Base-by-base conservation (phyloP, 768 basidiomycete genomes). In the Clavulina sp. region DNA sequence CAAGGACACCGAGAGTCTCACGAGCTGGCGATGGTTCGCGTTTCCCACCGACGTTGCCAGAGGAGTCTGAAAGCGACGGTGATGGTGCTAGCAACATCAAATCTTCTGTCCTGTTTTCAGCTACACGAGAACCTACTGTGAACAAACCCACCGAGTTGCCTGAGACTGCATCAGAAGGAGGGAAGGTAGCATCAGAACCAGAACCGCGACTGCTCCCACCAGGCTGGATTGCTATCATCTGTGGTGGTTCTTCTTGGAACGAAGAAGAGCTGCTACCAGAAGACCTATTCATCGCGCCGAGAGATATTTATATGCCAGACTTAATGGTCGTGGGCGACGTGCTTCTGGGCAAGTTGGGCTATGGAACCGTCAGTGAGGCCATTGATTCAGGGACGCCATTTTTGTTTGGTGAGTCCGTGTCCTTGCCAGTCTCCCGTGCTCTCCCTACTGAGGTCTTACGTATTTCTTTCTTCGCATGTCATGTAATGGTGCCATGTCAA, bases 221-320 rank as follows among this genome's bases (percentile, higher is more conserved):
- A 49, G 66, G 66, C 4, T 86, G 84, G 84, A 82, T 86, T 52
- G 82, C 83, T 3, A 69, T 85, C 48, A 78, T 87, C 4, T 86
- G 84, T 58, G 83, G 84, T 3, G 71, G 79, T 21, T 77, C 77
- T 54, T 73, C 71, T 52, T 71, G 57, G 29, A 63, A 62, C 21
- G 65, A 65, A 48, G 60, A 59, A 16, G 67, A 65, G 38, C 59
- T 61, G 52, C 61, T 85, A 13, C 84, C 84, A 0, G 74, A 78
- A 7, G 70, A 72, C 18, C 84, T 87, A 64, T 87, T 73, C 57
- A 75, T 84, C 36, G 83, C 82, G 2, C 83, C 82, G 31, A 71
- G 69, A 61, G 76, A 83, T 58, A 76, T 85, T 33, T 84, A 85
- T 63, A 84, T 87, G 78, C 84, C 84, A 18, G 81, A 87, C 62